phyloP scores from a whole-genome alignment of 2,329 filamentous ascomycete genomes.

The Arthrobotrys entomopaga region DNA sequence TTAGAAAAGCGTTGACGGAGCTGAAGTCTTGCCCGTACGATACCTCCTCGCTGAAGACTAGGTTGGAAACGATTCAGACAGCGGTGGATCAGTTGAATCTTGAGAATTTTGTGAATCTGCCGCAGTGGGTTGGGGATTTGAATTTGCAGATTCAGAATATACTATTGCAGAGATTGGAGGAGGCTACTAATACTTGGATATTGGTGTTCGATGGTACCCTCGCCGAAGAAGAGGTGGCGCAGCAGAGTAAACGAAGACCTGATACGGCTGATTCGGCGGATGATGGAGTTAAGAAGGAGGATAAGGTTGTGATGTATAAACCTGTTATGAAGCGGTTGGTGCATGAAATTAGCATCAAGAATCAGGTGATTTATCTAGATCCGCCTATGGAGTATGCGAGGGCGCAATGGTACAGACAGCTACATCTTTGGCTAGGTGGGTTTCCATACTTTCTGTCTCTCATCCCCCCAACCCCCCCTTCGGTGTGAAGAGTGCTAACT shows the following conservation, averaged over 20 bases:
- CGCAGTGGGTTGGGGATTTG: constrained; percentile 86
- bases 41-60: constrained; percentile 78
- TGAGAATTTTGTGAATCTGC: constrained; percentile 93
- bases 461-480: too few species aligned
- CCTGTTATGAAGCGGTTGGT: constrained; percentile 78
- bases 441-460: background rate
- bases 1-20: constrained; percentile 83
- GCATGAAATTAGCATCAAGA: constrained; percentile 96
- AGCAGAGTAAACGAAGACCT: constrained; percentile 42
- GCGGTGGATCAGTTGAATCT: constrained; percentile 96
- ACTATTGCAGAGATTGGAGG: constrained; percentile 81
- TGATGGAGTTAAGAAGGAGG: constrained; percentile 57
- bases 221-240: constrained; percentile 59
- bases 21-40: constrained; percentile 87
- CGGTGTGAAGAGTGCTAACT: constrained; percentile 10
- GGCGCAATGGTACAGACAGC: constrained; percentile 90
- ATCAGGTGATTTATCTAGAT: constrained; percentile 96
- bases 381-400: constrained; percentile 91
- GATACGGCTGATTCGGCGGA: constrained; percentile 43
- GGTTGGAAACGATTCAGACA: constrained; percentile 85
- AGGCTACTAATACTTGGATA: constrained; percentile 88
- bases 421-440: constrained; percentile 87
- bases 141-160: constrained; percentile 85
- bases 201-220: constrained; percentile 76
- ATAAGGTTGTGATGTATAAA: constrained; percentile 64